Percentiles rank a stretch among this genome's conserved stretches.
Conservation (phyloP, 306 rosid species). For the Clitoria ternatea region DNA sequence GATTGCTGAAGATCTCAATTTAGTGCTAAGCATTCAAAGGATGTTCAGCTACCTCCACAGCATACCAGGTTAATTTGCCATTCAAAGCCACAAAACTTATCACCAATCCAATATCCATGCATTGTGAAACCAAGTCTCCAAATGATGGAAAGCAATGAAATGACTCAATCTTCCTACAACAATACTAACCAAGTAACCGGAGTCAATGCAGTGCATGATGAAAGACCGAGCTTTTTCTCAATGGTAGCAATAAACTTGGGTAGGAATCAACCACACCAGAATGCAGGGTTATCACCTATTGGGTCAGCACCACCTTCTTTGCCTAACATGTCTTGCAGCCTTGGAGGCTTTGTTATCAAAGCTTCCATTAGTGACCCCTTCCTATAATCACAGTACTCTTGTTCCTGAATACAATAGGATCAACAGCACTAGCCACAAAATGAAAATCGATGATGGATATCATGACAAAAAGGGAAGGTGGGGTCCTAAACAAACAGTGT, state of each 20-base stretch:
- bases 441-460: slow-evolving; percentile 36
- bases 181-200: slow-evolving; percentile 33
- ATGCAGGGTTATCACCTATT: slow-evolving; percentile 35
- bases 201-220: slow-evolving; percentile 44
- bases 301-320: slow-evolving; percentile 49
- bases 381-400: slow-evolving; percentile 16
- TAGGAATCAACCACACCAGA: slow-evolving; percentile 45
- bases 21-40: slow-evolving; percentile 69
- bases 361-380: slow-evolving; percentile 20
- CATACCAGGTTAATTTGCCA: slow-evolving; percentile 65
- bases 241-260: slow-evolving; percentile 57
- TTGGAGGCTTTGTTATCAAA: slow-evolving; percentile 46
- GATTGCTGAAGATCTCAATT: slow-evolving; percentile 69
- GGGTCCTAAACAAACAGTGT: slow-evolving; percentile 23
- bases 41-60: slow-evolving; percentile 78
- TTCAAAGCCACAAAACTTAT: slow-evolving; percentile 76
- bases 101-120: slow-evolving; percentile 62
- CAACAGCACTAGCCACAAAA: slow-evolving; percentile 22
- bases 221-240: slow-evolving; percentile 39
- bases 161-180: slow-evolving; percentile 28
- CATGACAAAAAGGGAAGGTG: slow-evolving; percentile 25
- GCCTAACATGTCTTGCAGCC: slow-evolving; percentile 49
- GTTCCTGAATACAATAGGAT: slow-evolving; percentile 22
- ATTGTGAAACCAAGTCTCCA: slow-evolving; percentile 46
- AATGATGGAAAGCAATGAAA: slow-evolving; percentile 41